A percentile compares a stretch with the other conserved stretches of the same genome.
These are phyloP conservation scores for Edaphochlamys debaryana DNA, from an alignment of 139 green algal species.

Conservation along the genomic window DNA sequence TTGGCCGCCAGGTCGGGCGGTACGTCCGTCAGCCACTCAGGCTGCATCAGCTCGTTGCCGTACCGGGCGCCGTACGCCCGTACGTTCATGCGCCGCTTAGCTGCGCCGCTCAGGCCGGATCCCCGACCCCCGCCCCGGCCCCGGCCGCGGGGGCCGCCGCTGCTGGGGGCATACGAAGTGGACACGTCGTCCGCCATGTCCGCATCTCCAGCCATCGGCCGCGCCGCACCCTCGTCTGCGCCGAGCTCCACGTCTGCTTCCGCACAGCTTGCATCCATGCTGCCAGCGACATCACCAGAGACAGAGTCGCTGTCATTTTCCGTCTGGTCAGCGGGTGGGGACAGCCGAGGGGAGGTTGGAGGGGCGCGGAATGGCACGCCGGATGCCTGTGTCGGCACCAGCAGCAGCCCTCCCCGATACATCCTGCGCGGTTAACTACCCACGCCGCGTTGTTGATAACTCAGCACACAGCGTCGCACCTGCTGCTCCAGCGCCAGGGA, in stretches of 20 bases:
- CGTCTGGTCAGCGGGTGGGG: no score
- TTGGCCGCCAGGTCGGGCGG: slow-evolving; percentile 73
- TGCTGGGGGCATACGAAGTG: background rate
- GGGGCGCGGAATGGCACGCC: no score
- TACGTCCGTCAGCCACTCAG: slow-evolving; percentile 92
- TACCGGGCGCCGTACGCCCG: slow-evolving; percentile 57
- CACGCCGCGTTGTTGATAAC: no score
- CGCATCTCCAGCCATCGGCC: background rate
- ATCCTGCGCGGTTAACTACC: no score
- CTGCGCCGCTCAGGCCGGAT: background rate
- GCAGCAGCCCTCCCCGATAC: no score
- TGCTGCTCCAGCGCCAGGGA: slow-evolving; percentile 4
- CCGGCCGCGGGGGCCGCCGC: no score
- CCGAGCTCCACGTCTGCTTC: background rate
- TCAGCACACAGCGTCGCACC: no score
- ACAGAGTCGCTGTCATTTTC: no score
- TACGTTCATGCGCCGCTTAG: background rate
- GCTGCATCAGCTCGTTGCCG: slow-evolving; percentile 83
- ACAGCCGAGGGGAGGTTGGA: no score
- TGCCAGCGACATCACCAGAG: no score
- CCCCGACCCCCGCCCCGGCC: background rate
- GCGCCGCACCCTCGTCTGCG: background rate
- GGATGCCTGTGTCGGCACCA: no score
- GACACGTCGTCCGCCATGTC: background rate
- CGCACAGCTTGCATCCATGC: no score